Evolutionary conservation across 1,284 basidiomycete species (phyloP), one percentile per base, ranked within the genome.

Genomic region (Anthracocystis setariae): DNA sequence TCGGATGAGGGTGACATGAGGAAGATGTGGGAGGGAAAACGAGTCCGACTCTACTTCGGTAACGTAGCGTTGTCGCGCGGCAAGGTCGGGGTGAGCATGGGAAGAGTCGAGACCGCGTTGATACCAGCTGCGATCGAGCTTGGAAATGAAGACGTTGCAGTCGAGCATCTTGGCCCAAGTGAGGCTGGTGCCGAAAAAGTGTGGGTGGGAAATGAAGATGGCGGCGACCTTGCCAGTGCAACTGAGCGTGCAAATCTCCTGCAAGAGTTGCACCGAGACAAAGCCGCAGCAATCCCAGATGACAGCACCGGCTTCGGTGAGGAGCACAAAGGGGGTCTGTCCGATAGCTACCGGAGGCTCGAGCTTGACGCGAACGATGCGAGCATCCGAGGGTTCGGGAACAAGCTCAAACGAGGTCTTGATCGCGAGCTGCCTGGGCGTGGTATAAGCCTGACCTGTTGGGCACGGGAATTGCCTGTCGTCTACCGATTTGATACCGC

Each of bases 251-350:
- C 53, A 55, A 13, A 70, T 60, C 20, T 40, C 24, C 15, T 57
- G 45, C 48, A 64, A 40, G 39, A 70, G 57, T 20, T 60, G 48
- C 18, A 60, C 61, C 18, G 60, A 60, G 40, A 47, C 52, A 20
- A 60, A 64, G 48, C 61, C 61, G 37, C 44, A 60, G 27, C 67
- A 64, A 33, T 70, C 56, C 67, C 67, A 70, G n/a, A 70, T 49
- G 33, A 60, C 52, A 18, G 40, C 48, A 15, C 61, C 67, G 3
- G 32, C 18, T 5, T 42, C 35, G 25, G 67, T 70, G 51, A 60
- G 38, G 8, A 70, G 45, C 10, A 70, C 18, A 29, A 70, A 55
- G 35, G 67, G 56, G 15, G 67, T 70, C 35, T 70, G 67, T 18
- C 67, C 61, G 42, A 70, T 70, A 9, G 52, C 67, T 0, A 70